Conservation (phyloP, 2,329 filamentous ascomycete genomes). For the Talaromyces verruculosus region DNA sequence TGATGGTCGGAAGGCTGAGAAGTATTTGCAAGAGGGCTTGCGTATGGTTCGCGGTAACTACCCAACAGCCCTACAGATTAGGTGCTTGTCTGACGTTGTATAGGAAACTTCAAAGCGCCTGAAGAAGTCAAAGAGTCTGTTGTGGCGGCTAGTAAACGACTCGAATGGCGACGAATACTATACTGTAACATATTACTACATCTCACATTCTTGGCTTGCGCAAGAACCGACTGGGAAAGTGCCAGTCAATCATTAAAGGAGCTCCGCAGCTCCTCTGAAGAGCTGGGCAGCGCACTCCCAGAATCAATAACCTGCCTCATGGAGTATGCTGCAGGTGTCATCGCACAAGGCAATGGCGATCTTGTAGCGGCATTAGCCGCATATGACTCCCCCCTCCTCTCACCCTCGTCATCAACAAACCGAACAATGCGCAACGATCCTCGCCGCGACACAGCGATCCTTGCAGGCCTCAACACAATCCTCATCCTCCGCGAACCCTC, state of each 20-base stretch:
- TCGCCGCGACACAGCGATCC: conserved; percentile 63
- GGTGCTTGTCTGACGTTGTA: conserved; percentile 20
- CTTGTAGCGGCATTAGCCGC: conserved; percentile 65
- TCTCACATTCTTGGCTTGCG: conserved; percentile 67
- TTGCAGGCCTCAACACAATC: conserved; percentile 64
- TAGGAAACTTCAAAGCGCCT: conserved; percentile 39
- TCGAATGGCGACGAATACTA: conserved; percentile 65
- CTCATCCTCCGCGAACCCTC: conserved; percentile 68
- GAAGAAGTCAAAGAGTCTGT: conserved; percentile 54
- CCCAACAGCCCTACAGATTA: conserved; percentile 22
- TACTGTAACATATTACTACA: conserved; percentile 71
- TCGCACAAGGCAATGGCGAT: conserved; percentile 74
- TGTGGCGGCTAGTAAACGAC: conserved; percentile 57
- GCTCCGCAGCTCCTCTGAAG: conserved; percentile 51
- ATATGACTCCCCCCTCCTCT: conserved; percentile 64
- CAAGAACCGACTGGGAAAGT: conserved; percentile 67
- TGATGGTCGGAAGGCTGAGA: conserved; percentile 55
- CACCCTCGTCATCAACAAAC: conserved; percentile 46
- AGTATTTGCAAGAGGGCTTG: conserved; percentile 59
- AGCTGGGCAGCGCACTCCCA: conserved; percentile 42
- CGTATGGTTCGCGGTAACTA: conserved; percentile 49
- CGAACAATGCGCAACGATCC: conserved; percentile 49
- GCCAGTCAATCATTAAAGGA: conserved; percentile 60
- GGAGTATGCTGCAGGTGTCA: conserved; percentile 72
- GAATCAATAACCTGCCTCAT: conserved; percentile 55